phyloP scores from a whole-genome alignment of 768 basidiomycete genomes.

The Naganishia onofrii region DNA sequence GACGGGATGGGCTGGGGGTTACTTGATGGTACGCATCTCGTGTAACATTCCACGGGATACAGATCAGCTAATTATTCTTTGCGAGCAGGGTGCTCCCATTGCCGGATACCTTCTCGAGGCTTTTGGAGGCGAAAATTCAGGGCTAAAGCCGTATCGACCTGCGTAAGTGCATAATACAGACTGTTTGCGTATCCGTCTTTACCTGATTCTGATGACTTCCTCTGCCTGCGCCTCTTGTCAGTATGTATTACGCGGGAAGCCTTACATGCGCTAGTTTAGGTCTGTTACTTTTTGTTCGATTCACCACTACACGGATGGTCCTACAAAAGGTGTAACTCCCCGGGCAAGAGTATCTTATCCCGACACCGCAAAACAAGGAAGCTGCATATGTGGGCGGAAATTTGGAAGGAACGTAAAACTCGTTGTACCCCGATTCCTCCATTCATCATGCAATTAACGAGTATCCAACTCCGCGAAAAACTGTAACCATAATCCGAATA shows the following conservation, averaged over 20 bases:
- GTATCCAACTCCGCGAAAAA: too few species aligned
- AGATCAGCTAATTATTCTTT: slow-evolving; percentile 1
- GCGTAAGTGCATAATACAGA: slow-evolving; percentile 16
- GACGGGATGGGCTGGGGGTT: slow-evolving; percentile 29
- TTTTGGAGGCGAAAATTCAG: slow-evolving; percentile 36
- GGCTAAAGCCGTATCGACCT: slow-evolving; percentile 37
- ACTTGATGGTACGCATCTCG: not conserved
- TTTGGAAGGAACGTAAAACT: too few species aligned
- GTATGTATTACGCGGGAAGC: slow-evolving; percentile 39
- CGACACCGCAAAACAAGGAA: too few species aligned
- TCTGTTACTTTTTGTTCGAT: slow-evolving; percentile 18
- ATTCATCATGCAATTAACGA: too few species aligned
- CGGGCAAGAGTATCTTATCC: too few species aligned
- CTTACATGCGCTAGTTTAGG: slow-evolving; percentile 32
- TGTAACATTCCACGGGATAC: not conserved
- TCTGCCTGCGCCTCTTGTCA: not conserved
- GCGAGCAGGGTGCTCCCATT: slow-evolving; percentile 36
- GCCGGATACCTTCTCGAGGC: slow-evolving; percentile 44
- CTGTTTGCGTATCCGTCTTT: not conserved
- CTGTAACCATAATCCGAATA: too few species aligned
- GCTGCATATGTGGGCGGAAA: too few species aligned
- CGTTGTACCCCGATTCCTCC: too few species aligned
- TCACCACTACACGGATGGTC: slow-evolving; percentile 7
- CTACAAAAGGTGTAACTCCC: slow-evolving; percentile 19
- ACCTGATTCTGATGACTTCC: not conserved